phyloP scores from a whole-genome alignment of 2,329 filamentous ascomycete genomes.

The Claviceps pusilla region DNA sequence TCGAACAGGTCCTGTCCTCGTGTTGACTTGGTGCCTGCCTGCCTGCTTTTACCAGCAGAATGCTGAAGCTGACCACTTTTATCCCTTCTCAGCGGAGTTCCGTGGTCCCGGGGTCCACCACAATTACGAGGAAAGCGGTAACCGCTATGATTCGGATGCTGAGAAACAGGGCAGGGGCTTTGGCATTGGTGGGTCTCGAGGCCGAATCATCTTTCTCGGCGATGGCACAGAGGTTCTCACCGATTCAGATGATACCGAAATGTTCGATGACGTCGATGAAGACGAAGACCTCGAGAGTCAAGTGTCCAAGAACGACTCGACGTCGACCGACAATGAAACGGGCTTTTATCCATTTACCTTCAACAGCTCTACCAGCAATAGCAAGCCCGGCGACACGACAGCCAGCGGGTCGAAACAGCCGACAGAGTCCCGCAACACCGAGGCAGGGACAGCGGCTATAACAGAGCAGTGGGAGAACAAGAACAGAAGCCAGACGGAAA shows the following conservation, averaged over 20 bases:
- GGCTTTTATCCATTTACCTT: conserved; percentile 5
- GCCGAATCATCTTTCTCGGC: conserved; percentile 84
- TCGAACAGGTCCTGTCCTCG: conserved; percentile 4
- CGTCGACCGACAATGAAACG: conserved; percentile 12
- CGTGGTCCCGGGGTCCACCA: conserved; percentile 69
- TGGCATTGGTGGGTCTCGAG: conserved; percentile 55
- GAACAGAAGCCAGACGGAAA: conserved; percentile 13
- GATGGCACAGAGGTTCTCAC: conserved; percentile 88
- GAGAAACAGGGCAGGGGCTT: conserved; percentile 49
- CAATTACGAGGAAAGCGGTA: conserved; percentile 67
- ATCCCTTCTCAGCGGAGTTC: conserved; percentile 52
- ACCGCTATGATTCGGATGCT: conserved; percentile 61
- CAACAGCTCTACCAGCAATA: conserved; percentile 5
- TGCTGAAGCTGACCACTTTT: conserved; percentile 13
- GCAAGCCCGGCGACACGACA: conserved; percentile 5
- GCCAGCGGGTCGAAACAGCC: conserved; percentile 7
- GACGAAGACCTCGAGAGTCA: conserved; percentile 77
- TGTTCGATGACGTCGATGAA: conserved; percentile 79
- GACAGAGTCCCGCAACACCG: conserved; percentile 4
- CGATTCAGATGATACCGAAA: conserved; percentile 77
- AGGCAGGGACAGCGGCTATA: background rate
- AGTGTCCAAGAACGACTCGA: conserved; percentile 45
- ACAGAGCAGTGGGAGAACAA: conserved; percentile 11
- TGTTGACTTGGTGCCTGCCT: conserved; percentile 7
- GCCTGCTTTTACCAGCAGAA: background rate